Percentiles rank a stretch among this genome's conserved stretches.
Evolutionary conservation across 805 yeast species (phyloP).

Genomic region (Metschnikowia koreensis): DNA sequence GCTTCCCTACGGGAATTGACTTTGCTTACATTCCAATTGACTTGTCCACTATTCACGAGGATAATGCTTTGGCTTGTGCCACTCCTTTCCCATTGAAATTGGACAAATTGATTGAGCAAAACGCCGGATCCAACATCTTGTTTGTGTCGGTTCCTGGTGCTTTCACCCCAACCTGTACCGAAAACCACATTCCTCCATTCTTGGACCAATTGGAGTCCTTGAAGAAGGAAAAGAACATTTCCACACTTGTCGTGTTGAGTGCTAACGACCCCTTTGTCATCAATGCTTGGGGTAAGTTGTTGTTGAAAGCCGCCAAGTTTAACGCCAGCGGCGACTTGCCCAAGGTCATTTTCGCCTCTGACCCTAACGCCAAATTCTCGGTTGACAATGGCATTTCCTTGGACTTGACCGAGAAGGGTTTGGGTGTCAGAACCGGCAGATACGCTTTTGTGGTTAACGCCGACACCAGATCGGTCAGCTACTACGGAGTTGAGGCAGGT

Average conservation of each 20-base stretch:
- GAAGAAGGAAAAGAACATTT: conserved; percentile 28
- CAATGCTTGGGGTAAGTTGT: conserved; percentile 45
- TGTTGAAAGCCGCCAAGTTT: conserved; percentile 26
- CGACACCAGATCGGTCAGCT: conserved; percentile 44
- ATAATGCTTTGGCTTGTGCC: conserved; percentile 33
- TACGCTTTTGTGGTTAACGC: conserved; percentile 37
- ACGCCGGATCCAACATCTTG: conserved; percentile 26
- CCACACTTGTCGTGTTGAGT: conserved; percentile 35
- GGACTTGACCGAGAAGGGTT: conserved; percentile 36
- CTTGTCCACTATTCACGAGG: conserved; percentile 21
- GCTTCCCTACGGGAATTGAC: conserved; percentile 34
- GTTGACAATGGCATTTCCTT: conserved; percentile 27
- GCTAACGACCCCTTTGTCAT: conserved; percentile 44
- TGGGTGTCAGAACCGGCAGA: conserved; percentile 41
- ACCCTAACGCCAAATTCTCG: conserved; percentile 37
- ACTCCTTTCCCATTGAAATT: conserved; percentile 33
- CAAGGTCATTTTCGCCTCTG: conserved; percentile 38
- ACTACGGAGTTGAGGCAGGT: conserved; percentile 35
- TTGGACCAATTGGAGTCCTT: conserved; percentile 30
- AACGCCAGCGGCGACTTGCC: conserved; percentile 18
- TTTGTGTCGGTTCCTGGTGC: conserved; percentile 45
- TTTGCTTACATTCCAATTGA: conserved; percentile 41
- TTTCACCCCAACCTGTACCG: conserved; percentile 46
- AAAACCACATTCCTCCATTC: conserved; percentile 42
- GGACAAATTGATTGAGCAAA: conserved; percentile 30